phyloP scores from a whole-genome alignment of 352 stramenopile genomes.

The Globisporangium echinulatum region DNA sequence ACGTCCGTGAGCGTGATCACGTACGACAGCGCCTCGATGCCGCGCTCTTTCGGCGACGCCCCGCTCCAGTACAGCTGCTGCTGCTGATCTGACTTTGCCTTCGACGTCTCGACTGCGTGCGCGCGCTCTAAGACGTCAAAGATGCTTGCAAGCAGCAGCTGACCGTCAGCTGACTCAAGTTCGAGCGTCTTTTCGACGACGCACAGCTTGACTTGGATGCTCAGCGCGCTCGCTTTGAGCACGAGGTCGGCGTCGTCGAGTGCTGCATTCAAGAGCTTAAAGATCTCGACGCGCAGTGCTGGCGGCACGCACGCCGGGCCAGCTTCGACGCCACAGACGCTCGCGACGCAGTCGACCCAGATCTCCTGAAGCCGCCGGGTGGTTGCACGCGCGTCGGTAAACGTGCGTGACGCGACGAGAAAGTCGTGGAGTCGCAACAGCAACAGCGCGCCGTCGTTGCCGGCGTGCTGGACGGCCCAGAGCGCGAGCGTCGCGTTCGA shows the following conservation, averaged over 20 bases:
- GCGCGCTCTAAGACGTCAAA: slow-evolving; percentile 69
- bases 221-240: slow-evolving; percentile 64
- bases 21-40: slow-evolving; percentile 79
- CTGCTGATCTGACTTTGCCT: neutral
- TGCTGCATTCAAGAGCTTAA: slow-evolving; percentile 61
- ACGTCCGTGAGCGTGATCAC: slow-evolving; percentile 77
- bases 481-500: slow-evolving; percentile 79
- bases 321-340: slow-evolving; percentile 70
- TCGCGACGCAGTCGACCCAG: slow-evolving; percentile 77
- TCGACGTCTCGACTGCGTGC: slow-evolving; percentile 43
- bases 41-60: slow-evolving; percentile 73
- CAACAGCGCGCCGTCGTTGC: slow-evolving; percentile 53
- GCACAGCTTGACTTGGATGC: slow-evolving; percentile 78
- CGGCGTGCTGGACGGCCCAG: slow-evolving; percentile 60
- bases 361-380: slow-evolving; percentile 66
- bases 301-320: slow-evolving; percentile 58
- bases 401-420: slow-evolving; percentile 46
- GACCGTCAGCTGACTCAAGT: slow-evolving; percentile 41
- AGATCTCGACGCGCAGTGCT: slow-evolving; percentile 64
- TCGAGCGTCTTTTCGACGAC: slow-evolving; percentile 82
- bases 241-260: slow-evolving; percentile 71
- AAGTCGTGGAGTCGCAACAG: slow-evolving; percentile 50
- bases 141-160: slow-evolving; percentile 65
- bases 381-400: slow-evolving; percentile 27
- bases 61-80: slow-evolving; percentile 46